These are phyloP conservation scores for Herpomyces periplanetae DNA, from an alignment of 2,329 filamentous ascomycete genomes.

Conservation along the genomic window DNA sequence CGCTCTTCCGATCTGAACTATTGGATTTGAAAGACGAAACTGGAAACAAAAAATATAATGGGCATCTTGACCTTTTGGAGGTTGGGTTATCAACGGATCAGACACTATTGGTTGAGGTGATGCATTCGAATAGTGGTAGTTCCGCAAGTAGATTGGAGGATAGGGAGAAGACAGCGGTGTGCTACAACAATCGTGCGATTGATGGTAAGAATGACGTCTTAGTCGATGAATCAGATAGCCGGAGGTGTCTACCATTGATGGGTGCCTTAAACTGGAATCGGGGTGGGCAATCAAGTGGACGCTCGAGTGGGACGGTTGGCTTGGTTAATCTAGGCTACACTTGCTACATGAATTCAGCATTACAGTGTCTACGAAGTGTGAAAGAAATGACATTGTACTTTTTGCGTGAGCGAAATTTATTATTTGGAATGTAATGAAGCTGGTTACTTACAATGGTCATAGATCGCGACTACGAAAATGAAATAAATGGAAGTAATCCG, in stretches of 20 bases:
- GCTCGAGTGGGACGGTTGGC: constrained; percentile 34
- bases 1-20: no score
- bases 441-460: constrained; percentile 3
- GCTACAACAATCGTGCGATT: no score
- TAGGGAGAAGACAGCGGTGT: no score
- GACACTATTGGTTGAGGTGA: no score
- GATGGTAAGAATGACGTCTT: no score
- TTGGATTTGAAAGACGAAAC: constrained; percentile 26
- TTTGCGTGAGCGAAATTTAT: constrained; percentile 11
- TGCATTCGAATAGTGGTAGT: no score
- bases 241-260: constrained; percentile 15
- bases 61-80: constrained; percentile 20
- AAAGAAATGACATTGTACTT: constrained; percentile 84
- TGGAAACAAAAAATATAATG: constrained; percentile 34
- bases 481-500: constrained; percentile 53
- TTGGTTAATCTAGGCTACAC: constrained; percentile 76
- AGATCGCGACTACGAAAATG: constrained; percentile 25
- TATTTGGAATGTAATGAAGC: constrained; percentile 1
- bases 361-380: constrained; percentile 73
- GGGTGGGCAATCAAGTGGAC: constrained; percentile 24
- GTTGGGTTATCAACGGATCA: constrained; percentile 15
- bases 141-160: no score
- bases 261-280: constrained; percentile 15
- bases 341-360: constrained; percentile 93
- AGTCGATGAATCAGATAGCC: no score